Conservation (phyloP, 768 basidiomycete species). For the Tricholoma furcatifolium region DNA sequence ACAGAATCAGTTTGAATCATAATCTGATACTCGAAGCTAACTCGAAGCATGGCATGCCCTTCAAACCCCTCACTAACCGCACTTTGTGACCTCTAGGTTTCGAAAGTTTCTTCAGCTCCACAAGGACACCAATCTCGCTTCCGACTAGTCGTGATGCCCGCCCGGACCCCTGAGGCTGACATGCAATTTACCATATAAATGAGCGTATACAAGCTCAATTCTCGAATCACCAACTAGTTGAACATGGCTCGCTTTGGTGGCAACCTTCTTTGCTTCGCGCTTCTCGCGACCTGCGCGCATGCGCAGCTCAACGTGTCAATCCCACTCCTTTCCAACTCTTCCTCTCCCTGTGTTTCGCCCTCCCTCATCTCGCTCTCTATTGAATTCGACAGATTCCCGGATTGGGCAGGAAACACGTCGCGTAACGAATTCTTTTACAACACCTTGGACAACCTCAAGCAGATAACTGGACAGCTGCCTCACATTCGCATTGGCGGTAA, state of each 20-base stretch:
- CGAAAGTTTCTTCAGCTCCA: neutral
- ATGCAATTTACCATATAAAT: too few relatives aligned
- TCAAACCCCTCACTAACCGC: too few relatives aligned
- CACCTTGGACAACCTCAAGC: constrained; percentile 51
- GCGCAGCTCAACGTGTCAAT: constrained; percentile 37
- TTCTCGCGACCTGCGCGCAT: neutral
- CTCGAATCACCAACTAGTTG: too few relatives aligned
- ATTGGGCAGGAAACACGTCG: constrained; percentile 56
- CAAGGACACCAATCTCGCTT: neutral
- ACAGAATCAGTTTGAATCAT: too few relatives aligned
- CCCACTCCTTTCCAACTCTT: constrained; percentile 33
- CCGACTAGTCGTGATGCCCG: neutral
- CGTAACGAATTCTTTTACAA: constrained; percentile 61
- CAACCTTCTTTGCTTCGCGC: neutral
- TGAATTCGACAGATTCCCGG: constrained; percentile 68
- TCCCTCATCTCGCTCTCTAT: constrained; percentile 63
- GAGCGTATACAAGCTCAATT: too few relatives aligned
- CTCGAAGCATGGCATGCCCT: too few relatives aligned
- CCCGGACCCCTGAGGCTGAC: too few relatives aligned
- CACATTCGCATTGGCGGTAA: constrained; percentile 60
- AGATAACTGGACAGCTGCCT: constrained; percentile 49
- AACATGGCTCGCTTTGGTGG: neutral
- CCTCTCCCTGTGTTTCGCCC: constrained; percentile 36
- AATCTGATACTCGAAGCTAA: too few relatives aligned
- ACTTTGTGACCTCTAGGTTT: too few relatives aligned